Conservation (phyloP, 2,329 filamentous ascomycete genomes). For the Coniochaeta pulveracea region DNA sequence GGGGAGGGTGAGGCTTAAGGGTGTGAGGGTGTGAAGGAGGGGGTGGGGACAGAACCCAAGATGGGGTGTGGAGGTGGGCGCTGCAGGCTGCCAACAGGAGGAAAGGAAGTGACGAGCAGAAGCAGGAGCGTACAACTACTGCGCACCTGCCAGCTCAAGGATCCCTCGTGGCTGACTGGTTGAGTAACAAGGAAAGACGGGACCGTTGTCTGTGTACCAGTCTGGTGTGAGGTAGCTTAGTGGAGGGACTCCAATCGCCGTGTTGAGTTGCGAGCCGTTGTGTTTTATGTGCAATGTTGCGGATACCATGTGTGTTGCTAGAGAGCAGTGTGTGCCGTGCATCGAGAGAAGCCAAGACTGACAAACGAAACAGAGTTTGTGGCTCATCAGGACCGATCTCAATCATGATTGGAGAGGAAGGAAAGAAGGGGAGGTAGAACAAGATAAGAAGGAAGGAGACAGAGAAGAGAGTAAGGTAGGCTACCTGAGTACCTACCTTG, state of each 20-base stretch:
- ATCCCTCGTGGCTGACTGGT: conserved; percentile 1
- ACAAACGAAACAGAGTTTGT: conserved; percentile 2
- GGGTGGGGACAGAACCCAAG: neutral
- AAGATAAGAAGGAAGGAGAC: neutral
- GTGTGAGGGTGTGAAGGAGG: neutral
- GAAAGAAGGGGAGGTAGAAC: neutral
- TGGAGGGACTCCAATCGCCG: conserved; percentile 5
- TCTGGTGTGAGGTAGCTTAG: conserved; percentile 2
- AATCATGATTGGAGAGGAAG: no score
- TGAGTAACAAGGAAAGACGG: neutral
- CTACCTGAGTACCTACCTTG: no score
- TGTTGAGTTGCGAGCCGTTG: conserved; percentile 5
- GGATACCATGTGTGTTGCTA: conserved; percentile 6
- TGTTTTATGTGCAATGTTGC: conserved; percentile 10
- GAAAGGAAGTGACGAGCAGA: neutral
- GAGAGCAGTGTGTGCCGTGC: neutral
- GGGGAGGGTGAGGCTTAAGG: no score
- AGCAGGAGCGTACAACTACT: no score
- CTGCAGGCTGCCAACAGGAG: conserved; percentile 3
- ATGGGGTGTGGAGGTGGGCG: neutral
- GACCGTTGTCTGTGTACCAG: conserved; percentile 1
- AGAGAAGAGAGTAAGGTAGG: no score
- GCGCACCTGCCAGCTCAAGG: no score
- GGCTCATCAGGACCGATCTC: neutral
- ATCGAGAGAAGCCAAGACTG: conserved; percentile 1